These are phyloP conservation scores for Dothidotthia symphoricarpi DNA, from an alignment of 2,329 filamentous ascomycete genomes.

Conservation along the genomic window DNA sequence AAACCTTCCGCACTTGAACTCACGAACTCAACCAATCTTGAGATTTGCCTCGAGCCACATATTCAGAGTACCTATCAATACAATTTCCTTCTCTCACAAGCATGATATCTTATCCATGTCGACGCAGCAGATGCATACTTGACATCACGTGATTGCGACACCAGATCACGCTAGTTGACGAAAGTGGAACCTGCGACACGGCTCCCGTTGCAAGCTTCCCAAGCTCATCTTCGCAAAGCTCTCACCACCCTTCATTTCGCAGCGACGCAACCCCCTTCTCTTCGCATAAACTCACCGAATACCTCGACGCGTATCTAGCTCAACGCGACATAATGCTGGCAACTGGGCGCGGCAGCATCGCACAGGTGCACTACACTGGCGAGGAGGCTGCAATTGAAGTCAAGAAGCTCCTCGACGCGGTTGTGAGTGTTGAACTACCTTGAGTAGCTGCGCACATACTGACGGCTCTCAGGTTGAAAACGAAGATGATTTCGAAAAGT, in stretches of 20 bases:
- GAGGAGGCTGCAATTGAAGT: constrained; percentile 56
- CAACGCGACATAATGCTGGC: constrained; percentile 26
- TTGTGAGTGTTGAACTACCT: constrained; percentile 58
- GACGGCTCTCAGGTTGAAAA: constrained; percentile 56
- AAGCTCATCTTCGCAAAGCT: constrained; percentile 10
- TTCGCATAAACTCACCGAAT: neutral
- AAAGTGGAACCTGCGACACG: constrained; percentile 13
- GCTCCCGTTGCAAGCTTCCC: constrained; percentile 13
- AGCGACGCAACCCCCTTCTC: neutral
- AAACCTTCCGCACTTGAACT: too few relatives aligned
- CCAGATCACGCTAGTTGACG: constrained; percentile 6
- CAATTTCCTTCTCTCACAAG: too few relatives aligned
- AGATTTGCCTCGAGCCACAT: too few relatives aligned
- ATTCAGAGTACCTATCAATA: too few relatives aligned
- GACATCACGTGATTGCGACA: constrained; percentile 8
- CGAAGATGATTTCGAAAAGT: constrained; percentile 87
- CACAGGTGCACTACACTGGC: constrained; percentile 32
- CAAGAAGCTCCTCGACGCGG: constrained; percentile 71
- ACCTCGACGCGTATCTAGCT: neutral
- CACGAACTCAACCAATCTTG: too few relatives aligned
- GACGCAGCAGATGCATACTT: neutral
- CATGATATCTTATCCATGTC: neutral
- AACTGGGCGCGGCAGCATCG: constrained; percentile 32
- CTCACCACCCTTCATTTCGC: constrained; percentile 6
- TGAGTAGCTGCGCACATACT: constrained; percentile 6